Evolutionary conservation across 176 grass and related monocot species (phyloP).

Genomic region (Pharus latifolius): DNA sequence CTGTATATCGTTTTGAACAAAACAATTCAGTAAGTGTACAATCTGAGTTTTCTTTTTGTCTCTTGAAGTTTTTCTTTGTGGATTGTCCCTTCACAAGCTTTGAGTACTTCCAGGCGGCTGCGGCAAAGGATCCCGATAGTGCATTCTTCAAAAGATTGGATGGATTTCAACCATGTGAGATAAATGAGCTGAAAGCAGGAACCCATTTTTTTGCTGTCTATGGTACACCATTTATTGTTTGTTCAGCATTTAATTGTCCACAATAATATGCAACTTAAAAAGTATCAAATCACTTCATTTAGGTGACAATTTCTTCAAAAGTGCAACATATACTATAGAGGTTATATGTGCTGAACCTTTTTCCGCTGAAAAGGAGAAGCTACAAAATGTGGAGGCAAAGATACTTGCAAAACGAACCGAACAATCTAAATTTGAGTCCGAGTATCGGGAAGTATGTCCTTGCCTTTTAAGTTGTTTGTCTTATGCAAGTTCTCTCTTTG

Average conservation of each 20-base stretch:
- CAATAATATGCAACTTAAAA: neutral
- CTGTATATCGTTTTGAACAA: constrained; percentile 86
- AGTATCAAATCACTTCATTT: neutral
- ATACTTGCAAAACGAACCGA: constrained; percentile 76
- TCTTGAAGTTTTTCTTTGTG: neutral
- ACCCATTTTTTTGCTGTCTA: constrained; percentile 91
- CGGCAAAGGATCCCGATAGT: constrained; percentile 73
- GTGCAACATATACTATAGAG: constrained; percentile 82
- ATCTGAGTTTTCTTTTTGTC: neutral
- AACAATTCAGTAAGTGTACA: constrained; percentile 47
- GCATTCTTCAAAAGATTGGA: constrained; percentile 98
- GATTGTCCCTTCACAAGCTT: constrained; percentile 11
- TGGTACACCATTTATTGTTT: constrained; percentile 39
- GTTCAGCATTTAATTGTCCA: neutral
- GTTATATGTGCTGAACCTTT: constrained; percentile 82
- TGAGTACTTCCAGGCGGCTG: constrained; percentile 43
- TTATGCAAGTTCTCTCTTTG: neutral
- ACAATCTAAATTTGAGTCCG: constrained; percentile 88
- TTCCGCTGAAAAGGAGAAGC: constrained; percentile 62
- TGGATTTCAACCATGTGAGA: constrained; percentile 95
- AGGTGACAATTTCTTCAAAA: constrained; percentile 99
- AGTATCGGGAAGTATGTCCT: constrained; percentile 74
- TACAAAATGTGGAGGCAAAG: constrained; percentile 64
- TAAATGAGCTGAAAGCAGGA: constrained; percentile 95
- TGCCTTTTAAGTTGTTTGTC: neutral